These are phyloP conservation scores for Hypoxylon fragiforme DNA, from an alignment of 495 filamentous ascomycete species.

Conservation along the genomic window DNA sequence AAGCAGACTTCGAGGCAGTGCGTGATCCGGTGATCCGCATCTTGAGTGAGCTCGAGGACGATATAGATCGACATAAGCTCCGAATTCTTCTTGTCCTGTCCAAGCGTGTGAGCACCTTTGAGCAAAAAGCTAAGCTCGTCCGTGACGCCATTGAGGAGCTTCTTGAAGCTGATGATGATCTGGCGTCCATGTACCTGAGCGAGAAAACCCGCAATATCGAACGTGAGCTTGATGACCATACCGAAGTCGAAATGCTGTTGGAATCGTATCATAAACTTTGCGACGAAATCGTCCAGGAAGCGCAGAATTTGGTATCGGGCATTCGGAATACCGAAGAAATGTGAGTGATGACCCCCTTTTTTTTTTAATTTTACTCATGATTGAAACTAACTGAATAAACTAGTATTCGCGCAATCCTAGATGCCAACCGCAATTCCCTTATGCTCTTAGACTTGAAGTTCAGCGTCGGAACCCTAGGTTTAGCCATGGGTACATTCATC, in stretches of 20 bases:
- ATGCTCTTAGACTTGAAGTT: conserved; percentile 98
- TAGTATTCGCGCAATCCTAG: conserved; percentile 90
- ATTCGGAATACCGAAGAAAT: conserved; percentile 99
- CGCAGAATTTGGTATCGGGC: conserved; percentile 88
- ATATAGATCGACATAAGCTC: conserved; percentile 93
- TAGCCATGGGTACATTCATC: conserved; percentile 90
- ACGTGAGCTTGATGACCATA: conserved; percentile 85
- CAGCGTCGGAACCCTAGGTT: conserved; percentile 88
- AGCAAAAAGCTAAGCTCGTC: conserved; percentile 93
- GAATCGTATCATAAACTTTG: conserved; percentile 97
- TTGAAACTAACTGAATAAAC: too few relatives aligned
- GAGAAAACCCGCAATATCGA: conserved; percentile 77
- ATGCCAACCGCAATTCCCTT: conserved; percentile 96
- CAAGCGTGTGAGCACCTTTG: conserved; percentile 94
- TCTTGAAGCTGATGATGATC: conserved; percentile 95
- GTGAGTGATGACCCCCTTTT: conserved; percentile 52
- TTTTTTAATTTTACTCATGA: too few relatives aligned
- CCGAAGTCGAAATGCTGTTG: conserved; percentile 93
- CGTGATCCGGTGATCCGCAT: conserved; percentile 89
- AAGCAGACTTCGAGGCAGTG: conserved; percentile 90
- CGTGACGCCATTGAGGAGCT: conserved; percentile 94
- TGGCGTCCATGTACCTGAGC: conserved; percentile 91
- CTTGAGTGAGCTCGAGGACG: conserved; percentile 88
- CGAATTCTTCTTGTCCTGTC: conserved; percentile 87
- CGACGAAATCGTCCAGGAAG: conserved; percentile 96